Base-by-base conservation (phyloP, 1,139 yeast genomes). In the Kodamaea fungicola region DNA sequence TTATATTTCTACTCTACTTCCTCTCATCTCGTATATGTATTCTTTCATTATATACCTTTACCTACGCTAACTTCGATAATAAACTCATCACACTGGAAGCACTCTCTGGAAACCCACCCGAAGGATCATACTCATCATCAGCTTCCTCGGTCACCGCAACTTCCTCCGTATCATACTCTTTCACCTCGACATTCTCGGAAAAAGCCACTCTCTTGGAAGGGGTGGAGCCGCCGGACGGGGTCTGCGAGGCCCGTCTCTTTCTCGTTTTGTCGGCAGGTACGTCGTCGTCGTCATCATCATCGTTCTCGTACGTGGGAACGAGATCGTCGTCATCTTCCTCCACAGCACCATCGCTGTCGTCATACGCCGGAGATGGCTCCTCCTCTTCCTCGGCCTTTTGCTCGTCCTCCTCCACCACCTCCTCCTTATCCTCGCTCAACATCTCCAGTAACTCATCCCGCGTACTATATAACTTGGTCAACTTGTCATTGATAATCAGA, bases 371-470 rank as follows among this genome's bases (percentile, higher is more conserved):
- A 1, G 59, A 48, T 3, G 52, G 51, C 12, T 52, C 59, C 27
- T 57, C 57, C 6, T 37, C 44, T 10, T 31, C 39, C 4, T 33
- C 38, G 12, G 12, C 23, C 33, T 9, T 26, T 7, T 8, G 6
- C 22, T 42, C 43, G 10, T 47, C 47, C 9, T 12, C n/a, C 22
- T 12, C 10, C 26, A 13, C 33, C 10, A 25, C 26, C 7, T 9
- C 47, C 53, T 25, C 40, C 51, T 19, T 39, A 43, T 49, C 62
- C 12, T 55, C 67, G 4, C 59, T 61, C 6, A 73, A 49, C 63
- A 76, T 67, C 24, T 64, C 67, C 34, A 63, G 62, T 25, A 78
- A 61, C 44, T 77, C 82, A 4, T 52, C 50, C 42, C 74, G 63
- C 1, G 80, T 74, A 28, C 62, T 59, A 12, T 52, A 46, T 23